Evolutionary conservation across 2,329 filamentous ascomycete species (phyloP).

Genomic region (Cercospora canescens): DNA sequence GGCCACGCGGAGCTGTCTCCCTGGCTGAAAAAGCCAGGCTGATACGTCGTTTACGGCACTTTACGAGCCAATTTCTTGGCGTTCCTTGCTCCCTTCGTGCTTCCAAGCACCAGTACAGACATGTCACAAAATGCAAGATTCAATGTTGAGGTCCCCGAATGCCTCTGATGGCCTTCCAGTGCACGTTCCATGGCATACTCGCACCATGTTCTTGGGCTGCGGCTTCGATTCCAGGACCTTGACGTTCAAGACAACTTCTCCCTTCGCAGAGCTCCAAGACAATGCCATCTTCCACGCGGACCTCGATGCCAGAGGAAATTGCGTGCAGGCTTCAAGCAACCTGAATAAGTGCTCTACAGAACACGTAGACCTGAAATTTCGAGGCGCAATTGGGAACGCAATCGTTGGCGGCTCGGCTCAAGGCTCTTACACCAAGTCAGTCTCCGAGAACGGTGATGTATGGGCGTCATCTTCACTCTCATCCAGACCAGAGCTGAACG

Average conservation of each 20-base stretch:
- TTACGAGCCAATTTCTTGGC: not conserved
- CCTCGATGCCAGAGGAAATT: not conserved
- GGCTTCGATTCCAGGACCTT: not conserved
- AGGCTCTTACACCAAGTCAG: not conserved
- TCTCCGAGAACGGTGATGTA: not conserved
- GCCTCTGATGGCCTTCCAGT: not conserved
- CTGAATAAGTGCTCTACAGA: not conserved
- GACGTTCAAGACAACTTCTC: not conserved
- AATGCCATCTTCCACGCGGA: not conserved
- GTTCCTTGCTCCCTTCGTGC: not conserved
- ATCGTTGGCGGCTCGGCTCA: not conserved
- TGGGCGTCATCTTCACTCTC: not conserved
- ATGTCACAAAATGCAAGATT: not conserved
- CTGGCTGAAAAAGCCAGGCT: not conserved
- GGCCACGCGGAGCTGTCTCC: not conserved
- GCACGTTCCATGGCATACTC: not conserved
- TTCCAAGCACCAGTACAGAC: not conserved
- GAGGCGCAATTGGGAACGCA: not conserved
- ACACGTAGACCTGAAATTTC: not conserved
- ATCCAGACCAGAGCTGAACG: not conserved
- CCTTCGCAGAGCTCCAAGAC: not conserved
- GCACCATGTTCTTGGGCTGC: not conserved
- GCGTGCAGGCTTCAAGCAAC: not conserved
- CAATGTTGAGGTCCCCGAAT: not conserved
- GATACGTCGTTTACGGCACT: not conserved